phyloP scores from a whole-genome alignment of 2,329 filamentous ascomycete genomes.

The Ophiostoma ips region DNA sequence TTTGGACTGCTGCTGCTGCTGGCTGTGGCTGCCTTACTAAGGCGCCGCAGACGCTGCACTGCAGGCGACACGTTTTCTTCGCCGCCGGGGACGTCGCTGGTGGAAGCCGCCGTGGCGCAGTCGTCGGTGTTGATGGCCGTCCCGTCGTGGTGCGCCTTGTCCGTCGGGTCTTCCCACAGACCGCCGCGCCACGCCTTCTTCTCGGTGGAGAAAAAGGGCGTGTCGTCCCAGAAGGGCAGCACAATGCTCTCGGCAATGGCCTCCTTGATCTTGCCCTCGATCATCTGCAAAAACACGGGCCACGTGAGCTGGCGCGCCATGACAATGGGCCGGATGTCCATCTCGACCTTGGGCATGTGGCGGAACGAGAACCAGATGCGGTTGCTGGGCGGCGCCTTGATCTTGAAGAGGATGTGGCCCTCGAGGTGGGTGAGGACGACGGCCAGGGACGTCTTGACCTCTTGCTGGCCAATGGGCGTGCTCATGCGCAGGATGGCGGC shows the following conservation, averaged over 20 bases:
- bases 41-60: constrained; percentile 24
- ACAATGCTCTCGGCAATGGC: constrained; percentile 87
- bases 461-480: constrained; percentile 77
- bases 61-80: constrained; percentile 22
- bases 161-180: constrained; percentile 50
- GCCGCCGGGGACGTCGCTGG: constrained; percentile 19
- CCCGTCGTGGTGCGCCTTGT: constrained; percentile 21
- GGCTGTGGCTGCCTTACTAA: constrained; percentile 45
- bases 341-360: constrained; percentile 82
- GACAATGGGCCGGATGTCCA: constrained; percentile 90
- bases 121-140: constrained; percentile 18
- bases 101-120: constrained; percentile 15
- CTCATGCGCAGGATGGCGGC: constrained; percentile 89
- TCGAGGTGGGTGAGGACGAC: constrained; percentile 74
- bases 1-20: constrained; percentile 26
- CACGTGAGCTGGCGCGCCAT: constrained; percentile 94
- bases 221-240: constrained; percentile 88
- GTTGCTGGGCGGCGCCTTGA: constrained; percentile 93
- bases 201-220: constrained; percentile 75
- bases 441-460: constrained; percentile 79
- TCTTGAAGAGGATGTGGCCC: constrained; percentile 69
- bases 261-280: constrained; percentile 89
- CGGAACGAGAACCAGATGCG: constrained; percentile 93
- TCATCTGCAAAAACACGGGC: constrained; percentile 77
- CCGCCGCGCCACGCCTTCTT: constrained; percentile 72